These are phyloP conservation scores for Triticum dicoccoides DNA, from an alignment of 176 grass and related monocot species.

Conservation along the genomic window DNA sequence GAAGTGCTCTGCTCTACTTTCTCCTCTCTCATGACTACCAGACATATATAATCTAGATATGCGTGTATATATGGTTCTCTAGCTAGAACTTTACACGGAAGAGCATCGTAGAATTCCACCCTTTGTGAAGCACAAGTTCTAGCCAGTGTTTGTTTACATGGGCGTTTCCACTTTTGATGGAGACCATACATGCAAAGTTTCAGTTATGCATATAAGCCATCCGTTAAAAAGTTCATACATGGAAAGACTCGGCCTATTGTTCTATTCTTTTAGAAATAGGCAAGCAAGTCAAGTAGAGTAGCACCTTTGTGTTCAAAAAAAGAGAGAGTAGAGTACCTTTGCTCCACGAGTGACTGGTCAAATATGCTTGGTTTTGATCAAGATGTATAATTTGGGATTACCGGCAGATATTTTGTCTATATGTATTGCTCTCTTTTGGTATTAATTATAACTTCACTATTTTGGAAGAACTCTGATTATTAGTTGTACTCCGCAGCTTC, in stretches of 20 bases:
- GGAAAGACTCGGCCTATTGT: not conserved
- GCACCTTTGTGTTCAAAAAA: no score
- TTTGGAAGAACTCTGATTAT: no score
- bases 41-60: not conserved
- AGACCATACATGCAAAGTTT: not conserved
- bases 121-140: not conserved
- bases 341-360: not conserved
- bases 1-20: slow-evolving; percentile 24
- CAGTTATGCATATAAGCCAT: not conserved
- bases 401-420: no score
- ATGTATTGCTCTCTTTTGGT: not conserved
- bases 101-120: not conserved
- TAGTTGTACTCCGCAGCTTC: no score
- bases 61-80: not conserved
- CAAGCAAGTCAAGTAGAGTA: not conserved
- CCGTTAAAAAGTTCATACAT: not conserved
- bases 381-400: not conserved
- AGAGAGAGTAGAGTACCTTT: no score
- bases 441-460: not conserved
- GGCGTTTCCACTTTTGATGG: not conserved
- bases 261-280: not conserved
- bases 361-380: not conserved
- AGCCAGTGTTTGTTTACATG: not conserved
- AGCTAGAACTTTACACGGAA: not conserved
- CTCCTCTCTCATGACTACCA: not conserved